phyloP scores from a whole-genome alignment of 2,329 filamentous ascomycete genomes.

The Aspergillus niger region DNA sequence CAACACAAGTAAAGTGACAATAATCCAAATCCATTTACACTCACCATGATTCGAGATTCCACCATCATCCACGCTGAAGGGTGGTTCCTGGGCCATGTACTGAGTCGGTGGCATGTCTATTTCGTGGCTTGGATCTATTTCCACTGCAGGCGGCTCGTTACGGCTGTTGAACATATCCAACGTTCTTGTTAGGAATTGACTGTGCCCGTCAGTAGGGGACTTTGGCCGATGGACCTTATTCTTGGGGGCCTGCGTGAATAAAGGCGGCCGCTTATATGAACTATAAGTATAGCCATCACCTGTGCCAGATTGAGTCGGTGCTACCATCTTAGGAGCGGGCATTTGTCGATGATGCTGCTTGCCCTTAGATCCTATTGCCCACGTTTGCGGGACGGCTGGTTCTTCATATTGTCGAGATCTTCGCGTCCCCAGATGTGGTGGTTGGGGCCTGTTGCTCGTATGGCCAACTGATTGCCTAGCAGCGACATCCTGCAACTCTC shows the following conservation, averaged over 20 bases:
- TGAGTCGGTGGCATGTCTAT: neutral
- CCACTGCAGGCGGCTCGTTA: neutral
- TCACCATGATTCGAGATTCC: slow-evolving; percentile 14
- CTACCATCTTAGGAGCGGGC: neutral
- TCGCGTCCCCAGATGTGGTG: neutral
- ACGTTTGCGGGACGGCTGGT: neutral
- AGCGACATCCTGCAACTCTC: neutral
- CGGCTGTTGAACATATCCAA: neutral
- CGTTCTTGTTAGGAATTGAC: neutral
- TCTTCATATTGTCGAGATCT: neutral
- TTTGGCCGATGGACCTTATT: neutral
- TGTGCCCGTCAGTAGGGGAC: neutral
- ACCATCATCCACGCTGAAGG: neutral
- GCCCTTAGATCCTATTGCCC: too few species aligned
- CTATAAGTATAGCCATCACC: neutral
- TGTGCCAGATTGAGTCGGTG: too few species aligned
- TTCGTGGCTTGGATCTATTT: too few species aligned
- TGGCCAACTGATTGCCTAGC: neutral
- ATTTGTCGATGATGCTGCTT: neutral
- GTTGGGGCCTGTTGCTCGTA: neutral
- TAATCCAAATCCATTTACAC: slow-evolving; percentile 28
- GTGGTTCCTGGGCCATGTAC: neutral
- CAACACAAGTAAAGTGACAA: slow-evolving; percentile 22
- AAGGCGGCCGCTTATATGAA: neutral
- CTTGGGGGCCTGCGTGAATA: neutral